Percentiles rank a stretch among this genome's conserved stretches.
Evolutionary conservation across 495 filamentous ascomycete species (phyloP).

Genomic region (Aspergillus panamensis): DNA sequence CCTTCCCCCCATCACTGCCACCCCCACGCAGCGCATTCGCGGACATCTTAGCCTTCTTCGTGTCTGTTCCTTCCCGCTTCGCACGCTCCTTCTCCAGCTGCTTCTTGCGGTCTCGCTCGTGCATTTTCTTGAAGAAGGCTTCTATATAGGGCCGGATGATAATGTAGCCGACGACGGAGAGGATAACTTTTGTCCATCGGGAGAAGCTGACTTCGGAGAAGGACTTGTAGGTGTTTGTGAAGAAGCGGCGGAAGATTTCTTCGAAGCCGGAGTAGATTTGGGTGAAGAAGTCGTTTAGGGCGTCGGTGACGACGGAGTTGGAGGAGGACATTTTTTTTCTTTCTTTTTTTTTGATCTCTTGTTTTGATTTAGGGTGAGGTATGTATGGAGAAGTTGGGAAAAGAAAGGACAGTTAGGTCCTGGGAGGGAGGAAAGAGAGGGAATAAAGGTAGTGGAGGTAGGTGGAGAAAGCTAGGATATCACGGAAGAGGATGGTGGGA

Average conservation of each 20-base stretch:
- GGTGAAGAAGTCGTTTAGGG: conserved; percentile 34
- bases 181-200: conserved; percentile 60
- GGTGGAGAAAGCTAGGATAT: too few relatives aligned
- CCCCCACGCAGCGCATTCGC: conserved; percentile 55
- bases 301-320: conserved; percentile 28
- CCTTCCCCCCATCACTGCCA: conserved; percentile 43
- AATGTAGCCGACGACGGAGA: conserved; percentile 58
- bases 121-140: conserved; percentile 49
- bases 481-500: too few relatives aligned
- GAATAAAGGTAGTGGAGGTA: background rate
- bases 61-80: conserved; percentile 37
- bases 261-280: conserved; percentile 33
- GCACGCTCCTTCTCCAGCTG: conserved; percentile 48
- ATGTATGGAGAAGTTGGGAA: conserved; percentile 5
- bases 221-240: conserved; percentile 52
- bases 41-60: conserved; percentile 60
- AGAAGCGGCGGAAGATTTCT: conserved; percentile 35
- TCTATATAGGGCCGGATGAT: conserved; percentile 64
- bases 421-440: background rate
- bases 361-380: conserved; percentile 1
- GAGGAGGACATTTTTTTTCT: conserved; percentile 26
- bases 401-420: background rate
- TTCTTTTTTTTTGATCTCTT: conserved; percentile 8
- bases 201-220: conserved; percentile 51
- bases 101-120: conserved; percentile 54